These are phyloP conservation scores for Claviceps arundinis DNA, from an alignment of 2,329 filamentous ascomycete genomes.

Conservation along the genomic window DNA sequence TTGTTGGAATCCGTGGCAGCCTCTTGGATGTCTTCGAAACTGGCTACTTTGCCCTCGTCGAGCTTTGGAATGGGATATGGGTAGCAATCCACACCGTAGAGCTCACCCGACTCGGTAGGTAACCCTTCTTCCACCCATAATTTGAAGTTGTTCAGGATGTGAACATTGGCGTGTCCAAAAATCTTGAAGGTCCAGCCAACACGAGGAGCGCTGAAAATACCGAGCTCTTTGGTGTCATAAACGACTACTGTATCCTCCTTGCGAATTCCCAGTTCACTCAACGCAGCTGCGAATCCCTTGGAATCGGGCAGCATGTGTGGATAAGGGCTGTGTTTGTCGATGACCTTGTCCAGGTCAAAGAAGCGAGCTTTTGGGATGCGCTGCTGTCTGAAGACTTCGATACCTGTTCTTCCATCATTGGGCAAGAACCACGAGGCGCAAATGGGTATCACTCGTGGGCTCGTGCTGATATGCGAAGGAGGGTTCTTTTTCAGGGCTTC, in stretches of 20 bases:
- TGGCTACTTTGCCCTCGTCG: constrained; percentile 52
- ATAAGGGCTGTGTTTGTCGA: constrained; percentile 77
- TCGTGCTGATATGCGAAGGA: constrained; percentile 63
- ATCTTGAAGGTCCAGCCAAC: constrained; percentile 87
- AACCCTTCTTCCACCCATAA: constrained; percentile 79
- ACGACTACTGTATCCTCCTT: constrained; percentile 85
- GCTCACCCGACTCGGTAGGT: constrained; percentile 67
- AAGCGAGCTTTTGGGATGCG: constrained; percentile 85
- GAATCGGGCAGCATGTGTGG: constrained; percentile 90
- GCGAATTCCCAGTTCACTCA: constrained; percentile 78
- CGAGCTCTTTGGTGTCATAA: constrained; percentile 82
- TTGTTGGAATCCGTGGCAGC: constrained; percentile 66
- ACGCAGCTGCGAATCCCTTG: constrained; percentile 70
- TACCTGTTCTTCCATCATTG: constrained; percentile 73
- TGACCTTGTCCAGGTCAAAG: constrained; percentile 89
- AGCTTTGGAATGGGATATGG: constrained; percentile 51
- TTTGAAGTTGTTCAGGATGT: constrained; percentile 90
- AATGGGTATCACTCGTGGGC: constrained; percentile 73
- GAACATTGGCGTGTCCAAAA: constrained; percentile 81
- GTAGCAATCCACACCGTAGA: constrained; percentile 53
- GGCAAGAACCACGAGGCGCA: constrained; percentile 95
- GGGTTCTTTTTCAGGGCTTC: constrained; percentile 74
- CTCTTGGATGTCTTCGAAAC: constrained; percentile 71
- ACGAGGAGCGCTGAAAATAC: constrained; percentile 86
- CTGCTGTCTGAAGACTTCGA: constrained; percentile 65